phyloP scores from a whole-genome alignment of 441 rosid genomes.

The Breynia disticha region DNA sequence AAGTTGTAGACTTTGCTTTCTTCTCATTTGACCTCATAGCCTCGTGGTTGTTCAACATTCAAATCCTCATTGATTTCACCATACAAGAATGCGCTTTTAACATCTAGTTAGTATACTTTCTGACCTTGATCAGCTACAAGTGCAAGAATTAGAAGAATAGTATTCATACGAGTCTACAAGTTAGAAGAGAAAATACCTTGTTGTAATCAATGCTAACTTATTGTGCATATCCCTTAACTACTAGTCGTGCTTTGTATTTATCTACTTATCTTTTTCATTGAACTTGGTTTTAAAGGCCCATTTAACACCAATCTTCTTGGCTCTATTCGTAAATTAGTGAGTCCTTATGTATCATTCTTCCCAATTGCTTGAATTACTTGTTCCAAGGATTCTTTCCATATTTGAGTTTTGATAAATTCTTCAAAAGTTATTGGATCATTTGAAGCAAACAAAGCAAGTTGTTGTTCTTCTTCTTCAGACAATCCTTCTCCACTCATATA shows the following conservation, averaged over 20 bases:
- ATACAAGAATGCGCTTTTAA: conserved; percentile 1
- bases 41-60: conserved; percentile 3
- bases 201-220: conserved; percentile 2
- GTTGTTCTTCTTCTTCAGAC: too few relatives aligned
- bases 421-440: background rate
- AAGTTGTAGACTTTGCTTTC: conserved; percentile 2
- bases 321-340: background rate
- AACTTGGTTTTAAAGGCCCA: background rate
- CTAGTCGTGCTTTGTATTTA: conserved; percentile 1
- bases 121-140: conserved; percentile 1
- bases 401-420: background rate
- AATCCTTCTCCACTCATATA: too few relatives aligned
- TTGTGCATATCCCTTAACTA: background rate
- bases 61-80: conserved; percentile 1
- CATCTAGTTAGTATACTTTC: background rate
- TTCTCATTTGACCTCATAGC: background rate
- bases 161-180: background rate
- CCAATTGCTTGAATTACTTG: background rate
- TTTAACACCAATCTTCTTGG: conserved; percentile 2
- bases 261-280: background rate
- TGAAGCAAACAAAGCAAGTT: background rate
- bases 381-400: background rate
- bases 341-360: background rate
- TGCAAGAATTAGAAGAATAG: background rate
- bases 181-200: conserved; percentile 1